Evolutionary conservation across 306 rosid species (phyloP), one percentile per base, ranked within the genome.

Genomic region (Prinsepia uniflora): DNA sequence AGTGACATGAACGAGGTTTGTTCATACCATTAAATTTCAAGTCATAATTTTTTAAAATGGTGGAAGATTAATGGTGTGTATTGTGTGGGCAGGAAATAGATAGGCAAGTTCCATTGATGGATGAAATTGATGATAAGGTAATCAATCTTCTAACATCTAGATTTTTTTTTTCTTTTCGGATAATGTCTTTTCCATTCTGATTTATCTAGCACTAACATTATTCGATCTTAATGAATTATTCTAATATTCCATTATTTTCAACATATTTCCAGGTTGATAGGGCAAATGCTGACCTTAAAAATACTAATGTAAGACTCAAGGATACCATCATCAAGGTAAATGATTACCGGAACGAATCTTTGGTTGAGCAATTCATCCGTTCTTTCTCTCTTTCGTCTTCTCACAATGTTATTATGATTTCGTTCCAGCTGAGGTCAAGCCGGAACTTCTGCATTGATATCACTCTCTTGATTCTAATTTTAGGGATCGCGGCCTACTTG

Each of bases 401-500:
- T 73, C 13, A 39, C 60, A 22, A 30, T 19, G 42, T 70, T 34
- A n/a, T 4, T 22, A 20, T 19, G 30, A 50, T 50, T 60, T 67
- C 63, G 53, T 59, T 74, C 36, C 82, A 82, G 82, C 72, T 74
- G 56, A 70, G 85, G 78, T 78, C 85, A 10, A 78, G 85, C 78
- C 78, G 80, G 63, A 78, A 74, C 78, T 74, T 82, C 54, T 82
- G 85, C 82, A 45, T 74, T 9, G 85, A 78, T 8, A 71, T 82
- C 80, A 75, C 52, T 58, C 85, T 82, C 36, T 55, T 78, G 18
- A 42, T 44, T 41, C 18, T 82, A 54, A 45, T 78, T 36, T 61
- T 75, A 48, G 85, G 85, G 65, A 78, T 82, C 43, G 82, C 85
- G 14, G 82, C 85, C 49, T 82, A 82, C 48, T 72, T 82, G 34